These are phyloP conservation scores for Xylariaceae sp. DNA, from an alignment of 2,329 filamentous ascomycete genomes.

Conservation along the genomic window DNA sequence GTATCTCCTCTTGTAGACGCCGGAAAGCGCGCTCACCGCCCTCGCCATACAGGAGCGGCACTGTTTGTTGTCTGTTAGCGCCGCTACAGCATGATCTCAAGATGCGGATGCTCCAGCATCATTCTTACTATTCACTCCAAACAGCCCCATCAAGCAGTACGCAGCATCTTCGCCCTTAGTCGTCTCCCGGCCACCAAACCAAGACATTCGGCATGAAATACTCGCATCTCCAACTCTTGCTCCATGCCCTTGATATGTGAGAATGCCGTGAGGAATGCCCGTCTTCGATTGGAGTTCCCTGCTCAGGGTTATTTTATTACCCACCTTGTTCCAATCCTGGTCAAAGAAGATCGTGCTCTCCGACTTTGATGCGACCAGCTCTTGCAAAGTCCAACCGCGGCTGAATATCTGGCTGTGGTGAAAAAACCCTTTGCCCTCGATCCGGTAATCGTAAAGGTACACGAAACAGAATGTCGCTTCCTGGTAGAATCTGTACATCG, in stretches of 20 bases:
- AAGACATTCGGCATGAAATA: slow-evolving; percentile 15
- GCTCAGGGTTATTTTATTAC: slow-evolving; percentile 4
- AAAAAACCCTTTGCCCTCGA: not conserved
- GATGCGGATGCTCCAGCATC: no score
- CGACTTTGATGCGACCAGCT: not conserved
- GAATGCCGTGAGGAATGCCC: not conserved
- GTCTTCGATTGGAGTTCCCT: not conserved
- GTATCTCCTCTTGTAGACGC: slow-evolving; percentile 15
- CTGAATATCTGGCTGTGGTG: not conserved
- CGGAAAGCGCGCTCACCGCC: slow-evolving; percentile 8
- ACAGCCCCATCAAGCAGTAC: slow-evolving; percentile 15
- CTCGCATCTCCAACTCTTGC: no score
- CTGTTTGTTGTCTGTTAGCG: not conserved
- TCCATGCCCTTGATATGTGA: not conserved
- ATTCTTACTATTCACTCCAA: slow-evolving; percentile 4
- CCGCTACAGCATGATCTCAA: not conserved
- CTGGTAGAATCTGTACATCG: slow-evolving; percentile 11
- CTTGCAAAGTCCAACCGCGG: no score
- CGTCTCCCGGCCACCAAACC: slow-evolving; percentile 10
- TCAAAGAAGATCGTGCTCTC: slow-evolving; percentile 10
- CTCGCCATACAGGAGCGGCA: slow-evolving; percentile 14
- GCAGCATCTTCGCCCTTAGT: slow-evolving; percentile 11
- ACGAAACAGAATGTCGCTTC: slow-evolving; percentile 11
- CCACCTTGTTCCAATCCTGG: slow-evolving; percentile 13
- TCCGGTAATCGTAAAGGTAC: slow-evolving; percentile 9